phyloP scores from a whole-genome alignment of 805 yeast species.

The Kazachstania taianensis region DNA sequence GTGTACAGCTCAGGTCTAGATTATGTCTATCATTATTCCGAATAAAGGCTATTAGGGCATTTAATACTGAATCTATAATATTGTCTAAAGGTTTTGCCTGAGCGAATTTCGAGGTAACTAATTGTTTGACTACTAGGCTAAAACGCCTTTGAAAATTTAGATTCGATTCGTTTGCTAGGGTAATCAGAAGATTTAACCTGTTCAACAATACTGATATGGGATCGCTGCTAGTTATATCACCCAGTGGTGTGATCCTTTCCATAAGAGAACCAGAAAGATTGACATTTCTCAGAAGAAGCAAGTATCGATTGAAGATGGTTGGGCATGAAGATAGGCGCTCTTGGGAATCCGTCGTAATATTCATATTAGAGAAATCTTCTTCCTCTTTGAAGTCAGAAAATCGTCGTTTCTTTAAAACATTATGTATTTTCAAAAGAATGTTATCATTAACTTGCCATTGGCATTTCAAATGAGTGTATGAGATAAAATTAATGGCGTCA shows the following conservation, averaged over 20 bases:
- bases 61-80: constrained; percentile 7
- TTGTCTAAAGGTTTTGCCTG: too few species aligned
- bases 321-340: neutral
- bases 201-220: constrained; percentile 18
- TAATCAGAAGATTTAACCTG: constrained; percentile 21
- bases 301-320: constrained; percentile 19
- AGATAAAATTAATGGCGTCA: constrained; percentile 13
- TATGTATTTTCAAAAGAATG: constrained; percentile 37
- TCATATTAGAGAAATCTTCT: constrained; percentile 1
- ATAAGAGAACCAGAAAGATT: constrained; percentile 10
- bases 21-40: constrained; percentile 8
- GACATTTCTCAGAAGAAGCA: constrained; percentile 10
- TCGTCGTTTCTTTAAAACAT: constrained; percentile 19
- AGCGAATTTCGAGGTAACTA: too few species aligned
- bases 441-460: constrained; percentile 33
- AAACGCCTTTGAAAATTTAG: constrained; percentile 18
- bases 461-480: constrained; percentile 13
- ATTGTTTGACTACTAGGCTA: constrained; percentile 15
- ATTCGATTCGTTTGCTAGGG: constrained; percentile 14
- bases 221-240: constrained; percentile 15
- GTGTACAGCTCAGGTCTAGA: constrained; percentile 10
- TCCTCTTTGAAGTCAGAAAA: constrained; percentile 24
- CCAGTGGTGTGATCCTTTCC: constrained; percentile 24
- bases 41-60: constrained; percentile 8
- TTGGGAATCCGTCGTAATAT: constrained; percentile 6